phyloP scores from a whole-genome alignment of 2,329 filamentous ascomycete species.

The Talaromyces sp. region DNA sequence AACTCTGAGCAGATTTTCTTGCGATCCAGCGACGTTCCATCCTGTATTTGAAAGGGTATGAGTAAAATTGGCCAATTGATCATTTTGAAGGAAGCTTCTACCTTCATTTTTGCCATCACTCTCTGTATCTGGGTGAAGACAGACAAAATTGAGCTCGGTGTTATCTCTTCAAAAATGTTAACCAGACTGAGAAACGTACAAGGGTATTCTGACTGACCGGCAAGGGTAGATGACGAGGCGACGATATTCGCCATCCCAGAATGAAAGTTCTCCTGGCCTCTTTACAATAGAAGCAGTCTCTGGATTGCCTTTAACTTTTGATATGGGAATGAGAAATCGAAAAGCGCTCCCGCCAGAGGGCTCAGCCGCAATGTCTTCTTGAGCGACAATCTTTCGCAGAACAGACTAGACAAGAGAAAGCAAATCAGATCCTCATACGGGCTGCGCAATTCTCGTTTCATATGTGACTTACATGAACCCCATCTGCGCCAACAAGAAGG shows the following conservation, averaged over 20 bases:
- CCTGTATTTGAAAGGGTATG: not conserved
- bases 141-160: slow-evolving; percentile 51
- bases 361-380: slow-evolving; percentile 37
- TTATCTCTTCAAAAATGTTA: slow-evolving; percentile 32
- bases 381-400: slow-evolving; percentile 28
- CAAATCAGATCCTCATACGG: not conserved
- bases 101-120: slow-evolving; percentile 38
- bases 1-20: slow-evolving; percentile 12
- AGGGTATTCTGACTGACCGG: not conserved
- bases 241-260: slow-evolving; percentile 45
- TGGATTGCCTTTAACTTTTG: slow-evolving; percentile 42
- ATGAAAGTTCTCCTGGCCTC: slow-evolving; percentile 40
- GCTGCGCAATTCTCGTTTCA: too few relatives aligned
- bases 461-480: slow-evolving; percentile 39
- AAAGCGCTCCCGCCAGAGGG: slow-evolving; percentile 58
- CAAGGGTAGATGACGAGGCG: slow-evolving; percentile 49
- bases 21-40: slow-evolving; percentile 5
- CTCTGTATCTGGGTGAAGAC: slow-evolving; percentile 52
- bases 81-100: too few relatives aligned
- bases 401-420: slow-evolving; percentile 12
- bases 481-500: slow-evolving; percentile 55
- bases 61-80: too few relatives aligned
- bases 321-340: slow-evolving; percentile 55
- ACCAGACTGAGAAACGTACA: not conserved
- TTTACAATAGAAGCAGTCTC: slow-evolving; percentile 39